Base-by-base conservation (phyloP, 768 basidiomycete species). In the Flagelloscypha sp. region DNA sequence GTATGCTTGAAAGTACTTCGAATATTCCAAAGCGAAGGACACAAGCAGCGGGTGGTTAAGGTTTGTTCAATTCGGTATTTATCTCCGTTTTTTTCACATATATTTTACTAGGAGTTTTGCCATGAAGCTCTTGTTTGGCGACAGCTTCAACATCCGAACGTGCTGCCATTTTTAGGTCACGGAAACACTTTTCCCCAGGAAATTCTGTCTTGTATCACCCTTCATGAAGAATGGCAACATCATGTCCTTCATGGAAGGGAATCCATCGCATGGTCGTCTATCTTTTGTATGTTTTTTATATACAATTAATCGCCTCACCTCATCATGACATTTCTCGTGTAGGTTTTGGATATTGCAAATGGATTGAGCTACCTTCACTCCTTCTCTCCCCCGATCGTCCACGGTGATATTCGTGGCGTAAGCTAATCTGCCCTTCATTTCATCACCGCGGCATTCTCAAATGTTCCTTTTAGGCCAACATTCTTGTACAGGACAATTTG, bases 211-310 rank as follows among this genome's bases (percentile, higher is more conserved):
- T 42, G 53, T 54, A 21, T 55, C 55, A 1, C 55, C 53, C 2
- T 55, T 51, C 52, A 55, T 57, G 52, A 37, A 41, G 20, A 43
- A 54, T 27, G 52, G 55, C 0, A 55, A 48, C n/a, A 42, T 57
- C 18, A 17, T 49, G 1, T 39, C 43, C 16, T 48, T 48, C 40
- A 37, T 52, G 24, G 40, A 45, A 15, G 30, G 42, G 6, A 38
- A 47, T 24, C 40, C 37, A n/a, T 27, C 16, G 7, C 45, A 27
- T n/a, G 19, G 31, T 8, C 24, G 12, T 18, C 3, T 19, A 18
- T 13, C 31, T 9, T 36, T 31, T 15, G 27, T 36, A 13, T 19
- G 16, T 29, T n/a, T 11, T n/a, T 34, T 7, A 12, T 30, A 7
- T 21, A 20, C 9, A 4, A 35, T 17, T 15, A 6, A 3, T 15